Evolutionary conservation across 176 grass and related monocot genomes (phyloP), one percentile per base, ranked within the genome.

Genomic region (Musa beccarii): DNA sequence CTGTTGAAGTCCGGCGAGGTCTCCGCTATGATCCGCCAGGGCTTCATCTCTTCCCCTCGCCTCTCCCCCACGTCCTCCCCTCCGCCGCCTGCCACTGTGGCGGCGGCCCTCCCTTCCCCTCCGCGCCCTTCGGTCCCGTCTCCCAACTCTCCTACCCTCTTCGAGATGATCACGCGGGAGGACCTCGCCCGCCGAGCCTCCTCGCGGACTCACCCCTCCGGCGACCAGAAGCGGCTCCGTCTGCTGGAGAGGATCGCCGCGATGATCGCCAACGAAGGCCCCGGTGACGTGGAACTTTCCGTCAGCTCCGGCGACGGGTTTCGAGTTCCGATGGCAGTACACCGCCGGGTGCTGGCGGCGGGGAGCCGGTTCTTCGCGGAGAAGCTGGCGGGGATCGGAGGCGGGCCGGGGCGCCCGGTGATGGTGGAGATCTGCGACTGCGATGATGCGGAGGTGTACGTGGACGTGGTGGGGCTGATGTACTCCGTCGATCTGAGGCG

Each of bases 171-270:
- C 8, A 22, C 75, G 3, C 59, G 26, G 61, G 75, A 77, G n/a
- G 75, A 61, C 49, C 34, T 25, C 59, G 15, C 75, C 19, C 85
- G 80, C 3, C 83, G 85, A 56, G 80, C 51, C 7, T 51, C 20
- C 34, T 43, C 17, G 50, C 23, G 9, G 11, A 49, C 3, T 62
- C 25, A 51, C 63, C 79, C 88, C 28, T 91, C 94, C 2, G 84
- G 88, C n/a, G 90, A 98, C 78, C 86, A 61, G 54, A 75, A 61
- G 59, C 43, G 26, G 24, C 53, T 59, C 25, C 22, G 52, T 17
- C 66, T 71, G 52, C 65, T 49, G 53, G 77, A 79, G 66, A 79
- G 53, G 25, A 50, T 79, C 28, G 25, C 77, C 19, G 66, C 2
- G 24, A 16, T 57, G 19, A 52, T 79, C 53, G 52, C 77, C 11